These are phyloP conservation scores for Metschnikowia vanudenii DNA, from an alignment of 805 yeast genomes.

Conservation along the genomic window DNA sequence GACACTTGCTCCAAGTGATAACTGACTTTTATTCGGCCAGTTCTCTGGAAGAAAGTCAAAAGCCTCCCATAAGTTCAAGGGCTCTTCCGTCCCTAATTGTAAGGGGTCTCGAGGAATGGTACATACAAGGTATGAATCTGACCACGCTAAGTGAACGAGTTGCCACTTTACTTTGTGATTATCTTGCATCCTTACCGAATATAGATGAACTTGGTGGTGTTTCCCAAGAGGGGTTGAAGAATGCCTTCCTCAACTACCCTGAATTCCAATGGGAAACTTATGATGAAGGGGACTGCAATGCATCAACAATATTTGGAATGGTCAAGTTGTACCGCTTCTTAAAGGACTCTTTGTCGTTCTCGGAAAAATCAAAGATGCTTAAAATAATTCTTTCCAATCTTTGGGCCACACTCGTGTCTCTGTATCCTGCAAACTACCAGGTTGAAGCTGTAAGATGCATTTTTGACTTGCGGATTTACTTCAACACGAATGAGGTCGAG, in stretches of 20 bases:
- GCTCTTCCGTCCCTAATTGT: slow-evolving; percentile 22
- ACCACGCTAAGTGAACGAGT: slow-evolving; percentile 18
- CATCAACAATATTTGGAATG: slow-evolving; percentile 24
- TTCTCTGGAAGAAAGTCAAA: not conserved
- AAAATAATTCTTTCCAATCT: slow-evolving; percentile 43
- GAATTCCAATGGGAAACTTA: not conserved
- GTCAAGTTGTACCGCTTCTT: slow-evolving; percentile 40
- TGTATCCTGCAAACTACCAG: slow-evolving; percentile 53
- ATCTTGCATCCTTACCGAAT: slow-evolving; percentile 24
- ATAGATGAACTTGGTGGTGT: slow-evolving; percentile 5
- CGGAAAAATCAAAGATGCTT: slow-evolving; percentile 38
- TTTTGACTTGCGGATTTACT: slow-evolving; percentile 56
- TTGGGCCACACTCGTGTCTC: slow-evolving; percentile 54
- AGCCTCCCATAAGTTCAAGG: not conserved
- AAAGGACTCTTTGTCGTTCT: slow-evolving; percentile 25
- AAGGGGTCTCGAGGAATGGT: slow-evolving; percentile 19
- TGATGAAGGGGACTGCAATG: not conserved
- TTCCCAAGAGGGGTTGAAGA: slow-evolving; percentile 12
- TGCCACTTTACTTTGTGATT: slow-evolving; percentile 18
- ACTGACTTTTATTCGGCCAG: not conserved
- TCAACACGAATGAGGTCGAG: slow-evolving; percentile 58
- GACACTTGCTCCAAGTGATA: not conserved
- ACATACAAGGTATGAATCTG: slow-evolving; percentile 19
- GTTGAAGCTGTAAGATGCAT: slow-evolving; percentile 68
- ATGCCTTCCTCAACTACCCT: slow-evolving; percentile 17